phyloP scores from a whole-genome alignment of 331 rosid species.

The Acacia concinna region DNA sequence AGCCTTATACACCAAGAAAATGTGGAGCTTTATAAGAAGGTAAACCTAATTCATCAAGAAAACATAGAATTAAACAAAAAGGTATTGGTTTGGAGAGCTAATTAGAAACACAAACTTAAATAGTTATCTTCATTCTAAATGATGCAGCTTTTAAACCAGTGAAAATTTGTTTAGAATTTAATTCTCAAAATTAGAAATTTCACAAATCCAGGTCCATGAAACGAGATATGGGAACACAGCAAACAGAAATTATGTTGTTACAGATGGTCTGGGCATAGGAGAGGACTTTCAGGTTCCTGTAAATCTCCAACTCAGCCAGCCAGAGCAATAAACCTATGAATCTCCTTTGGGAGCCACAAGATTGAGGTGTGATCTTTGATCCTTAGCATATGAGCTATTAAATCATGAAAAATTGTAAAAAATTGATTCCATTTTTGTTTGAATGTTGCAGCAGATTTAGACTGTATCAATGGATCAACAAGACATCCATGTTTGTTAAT shows the following conservation, averaged over 20 bases:
- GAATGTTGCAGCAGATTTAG: constrained; percentile 68
- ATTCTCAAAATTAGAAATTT: constrained; percentile 39
- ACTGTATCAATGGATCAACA: constrained; percentile 46
- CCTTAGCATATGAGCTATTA: constrained; percentile 26
- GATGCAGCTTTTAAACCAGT: constrained; percentile 19
- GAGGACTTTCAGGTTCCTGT: constrained; percentile 68
- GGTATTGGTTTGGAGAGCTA: constrained; percentile 43
- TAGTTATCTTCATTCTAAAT: constrained; percentile 20
- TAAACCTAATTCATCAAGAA: constrained; percentile 64
- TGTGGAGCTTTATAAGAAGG: constrained; percentile 66
- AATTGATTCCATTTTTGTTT: constrained; percentile 41
- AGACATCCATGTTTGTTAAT: constrained; percentile 26
- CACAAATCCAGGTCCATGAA: constrained; percentile 70
- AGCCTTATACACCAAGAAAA: constrained; percentile 79
- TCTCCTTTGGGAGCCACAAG: constrained; percentile 50
- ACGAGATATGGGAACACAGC: constrained; percentile 54
- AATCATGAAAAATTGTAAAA: constrained; percentile 28
- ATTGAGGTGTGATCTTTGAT: constrained; percentile 58
- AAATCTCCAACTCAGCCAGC: constrained; percentile 93
- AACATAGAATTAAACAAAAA: constrained; percentile 58
- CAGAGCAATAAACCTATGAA: constrained; percentile 54
- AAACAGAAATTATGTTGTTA: constrained; percentile 43
- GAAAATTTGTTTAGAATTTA: constrained; percentile 22
- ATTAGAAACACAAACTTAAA: constrained; percentile 14
- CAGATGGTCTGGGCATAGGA: constrained; percentile 49